Evolutionary conservation across 768 basidiomycete species (phyloP).

Genomic region (Hemileccinum rubropunctum): DNA sequence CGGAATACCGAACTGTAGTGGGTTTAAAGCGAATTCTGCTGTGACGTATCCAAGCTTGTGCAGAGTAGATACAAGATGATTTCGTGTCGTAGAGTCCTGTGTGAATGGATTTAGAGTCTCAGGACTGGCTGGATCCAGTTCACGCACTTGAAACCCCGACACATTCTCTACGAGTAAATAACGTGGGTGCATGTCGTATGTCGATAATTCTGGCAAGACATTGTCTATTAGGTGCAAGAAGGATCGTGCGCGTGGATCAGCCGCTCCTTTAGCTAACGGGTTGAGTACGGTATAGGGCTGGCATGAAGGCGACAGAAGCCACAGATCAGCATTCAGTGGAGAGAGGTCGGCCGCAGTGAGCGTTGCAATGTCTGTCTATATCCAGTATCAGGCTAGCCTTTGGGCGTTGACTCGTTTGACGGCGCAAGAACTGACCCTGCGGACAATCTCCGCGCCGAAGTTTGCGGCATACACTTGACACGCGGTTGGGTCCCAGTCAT

Average conservation of each 20-base stretch:
- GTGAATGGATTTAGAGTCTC: conserved; percentile 9
- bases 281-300: conserved; percentile 84
- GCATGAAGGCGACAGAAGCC: conserved; percentile 81
- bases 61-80: conserved; percentile 51
- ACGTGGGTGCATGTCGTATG: conserved; percentile 45
- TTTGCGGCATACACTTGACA: conserved; percentile 69
- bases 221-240: conserved; percentile 68
- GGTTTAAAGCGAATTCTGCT: conserved; percentile 66
- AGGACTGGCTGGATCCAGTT: neutral
- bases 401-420: too few species aligned
- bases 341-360: conserved; percentile 50
- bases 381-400: conserved; percentile 2
- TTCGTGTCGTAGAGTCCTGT: conserved; percentile 67
- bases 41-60: conserved; percentile 52
- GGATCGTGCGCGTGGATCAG: conserved; percentile 72
- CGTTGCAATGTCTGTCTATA: conserved; percentile 57
- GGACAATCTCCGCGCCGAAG: conserved; percentile 44
- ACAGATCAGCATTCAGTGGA: conserved; percentile 52
- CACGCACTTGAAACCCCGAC: conserved; percentile 73
- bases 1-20: conserved; percentile 75
- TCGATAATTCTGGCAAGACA: conserved; percentile 59
- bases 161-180: conserved; percentile 77
- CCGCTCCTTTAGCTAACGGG: conserved; percentile 63
- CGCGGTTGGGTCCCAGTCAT: conserved; percentile 80
- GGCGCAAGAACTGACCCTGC: conserved; percentile 26